A percentile compares a stretch with the other conserved stretches of the same genome.
Conservation (phyloP, 2,329 filamentous ascomycete genomes). For the Tolypocladium pustulatum region DNA sequence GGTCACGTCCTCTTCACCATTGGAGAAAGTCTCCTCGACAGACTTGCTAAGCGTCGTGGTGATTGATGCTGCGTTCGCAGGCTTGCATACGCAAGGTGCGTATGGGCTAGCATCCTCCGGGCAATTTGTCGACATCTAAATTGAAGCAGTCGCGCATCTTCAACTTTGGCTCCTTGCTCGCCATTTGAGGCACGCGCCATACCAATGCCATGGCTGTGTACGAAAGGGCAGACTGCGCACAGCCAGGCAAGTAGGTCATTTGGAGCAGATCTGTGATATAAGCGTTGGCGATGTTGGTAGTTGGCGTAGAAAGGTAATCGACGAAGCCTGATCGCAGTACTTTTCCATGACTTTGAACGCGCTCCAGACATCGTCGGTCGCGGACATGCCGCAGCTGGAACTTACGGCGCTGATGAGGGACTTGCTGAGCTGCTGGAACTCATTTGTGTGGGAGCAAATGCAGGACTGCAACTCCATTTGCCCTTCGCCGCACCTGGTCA, state of each 20-base stretch:
- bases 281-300: slow-evolving; percentile 26
- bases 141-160: neutral
- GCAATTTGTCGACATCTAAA: slow-evolving; percentile 22
- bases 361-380: slow-evolving; percentile 35
- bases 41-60: slow-evolving; percentile 31
- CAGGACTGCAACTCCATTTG: slow-evolving; percentile 38
- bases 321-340: slow-evolving; percentile 35
- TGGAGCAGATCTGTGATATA: slow-evolving; percentile 40
- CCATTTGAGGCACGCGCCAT: neutral
- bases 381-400: slow-evolving; percentile 33
- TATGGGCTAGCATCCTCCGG: slow-evolving; percentile 28
- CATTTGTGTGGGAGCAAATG: slow-evolving; percentile 38
- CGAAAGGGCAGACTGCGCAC: slow-evolving; percentile 18
- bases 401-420: slow-evolving; percentile 28
- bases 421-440: slow-evolving; percentile 25
- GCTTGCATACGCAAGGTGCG: slow-evolving; percentile 42
- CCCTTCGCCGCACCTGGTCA: slow-evolving; percentile 28
- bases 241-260: slow-evolving; percentile 28
- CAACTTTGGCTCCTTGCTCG: neutral
- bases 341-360: slow-evolving; percentile 31
- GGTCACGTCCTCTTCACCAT: slow-evolving; percentile 30
- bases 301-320: slow-evolving; percentile 28
- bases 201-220: slow-evolving; percentile 19
- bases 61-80: slow-evolving; percentile 32
- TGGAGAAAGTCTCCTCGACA: slow-evolving; percentile 33